phyloP scores from a whole-genome alignment of 164 flowering plant genomes.

The Umbellularia californica region DNA sequence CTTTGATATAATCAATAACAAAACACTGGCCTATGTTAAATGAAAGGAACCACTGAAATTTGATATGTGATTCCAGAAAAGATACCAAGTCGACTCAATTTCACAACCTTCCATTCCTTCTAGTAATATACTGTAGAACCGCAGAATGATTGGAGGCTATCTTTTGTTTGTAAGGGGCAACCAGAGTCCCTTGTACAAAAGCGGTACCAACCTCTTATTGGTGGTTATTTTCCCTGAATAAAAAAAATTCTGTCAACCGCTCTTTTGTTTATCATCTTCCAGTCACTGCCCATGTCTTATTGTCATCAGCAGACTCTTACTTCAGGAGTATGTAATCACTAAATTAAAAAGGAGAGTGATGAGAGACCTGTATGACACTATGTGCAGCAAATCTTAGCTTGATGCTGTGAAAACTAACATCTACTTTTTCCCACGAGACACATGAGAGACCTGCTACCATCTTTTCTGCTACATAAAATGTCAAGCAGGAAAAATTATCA shows the following conservation, averaged over 20 bases:
- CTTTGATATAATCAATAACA: too few relatives aligned
- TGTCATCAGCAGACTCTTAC: not conserved
- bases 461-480: slow-evolving; percentile 46
- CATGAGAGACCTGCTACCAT: slow-evolving; percentile 68
- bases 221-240: not conserved
- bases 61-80: not conserved
- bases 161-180: not conserved
- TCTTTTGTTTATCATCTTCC: not conserved
- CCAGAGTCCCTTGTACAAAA: not conserved
- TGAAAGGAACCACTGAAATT: not conserved
- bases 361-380: slow-evolving; percentile 82
- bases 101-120: not conserved
- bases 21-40: too few relatives aligned
- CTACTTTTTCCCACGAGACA: slow-evolving; percentile 92
- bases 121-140: not conserved
- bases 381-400: slow-evolving; percentile 81
- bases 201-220: not conserved
- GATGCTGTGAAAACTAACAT: slow-evolving; percentile 86
- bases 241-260: not conserved
- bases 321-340: too few relatives aligned
- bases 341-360: slow-evolving; percentile 7
- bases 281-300: not conserved
- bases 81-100: not conserved
- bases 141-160: not conserved
- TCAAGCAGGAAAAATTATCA: slow-evolving; percentile 9